Evolutionary conservation across 345 rosid species (phyloP).

Genomic region (Camelina sativa): DNA sequence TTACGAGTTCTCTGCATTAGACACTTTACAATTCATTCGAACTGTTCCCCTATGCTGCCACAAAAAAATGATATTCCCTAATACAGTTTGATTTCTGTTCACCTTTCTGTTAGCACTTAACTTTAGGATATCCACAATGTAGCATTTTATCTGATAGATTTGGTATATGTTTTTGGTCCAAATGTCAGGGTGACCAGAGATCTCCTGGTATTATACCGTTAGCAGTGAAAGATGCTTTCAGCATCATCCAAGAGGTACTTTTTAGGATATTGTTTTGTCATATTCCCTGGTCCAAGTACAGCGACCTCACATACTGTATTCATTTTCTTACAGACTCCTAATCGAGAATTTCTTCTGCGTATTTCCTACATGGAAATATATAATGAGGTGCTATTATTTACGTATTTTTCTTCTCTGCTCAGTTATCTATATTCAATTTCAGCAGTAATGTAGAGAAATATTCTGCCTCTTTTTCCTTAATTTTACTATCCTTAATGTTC

Average conservation of each 20-base stretch:
- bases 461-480: conserved; percentile 32
- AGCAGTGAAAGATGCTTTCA: conserved; percentile 97
- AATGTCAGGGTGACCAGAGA: conserved; percentile 98
- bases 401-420: conserved; percentile 23
- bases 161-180: conserved; percentile 21
- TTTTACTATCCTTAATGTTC: conserved; percentile 36
- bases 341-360: conserved; percentile 92
- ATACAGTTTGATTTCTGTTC: too few species aligned
- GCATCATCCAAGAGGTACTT: conserved; percentile 95
- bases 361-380: conserved; percentile 97
- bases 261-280: conserved; percentile 27
- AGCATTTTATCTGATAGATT: not conserved
- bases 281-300: conserved; percentile 30
- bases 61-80: too few species aligned
- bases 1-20: too few species aligned
- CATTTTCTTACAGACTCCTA: conserved; percentile 72
- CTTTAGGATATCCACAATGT: too few species aligned
- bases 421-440: conserved; percentile 24
- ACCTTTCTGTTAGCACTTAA: too few species aligned
- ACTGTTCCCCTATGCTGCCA: too few species aligned
- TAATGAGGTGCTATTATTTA: conserved; percentile 76
- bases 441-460: conserved; percentile 18
- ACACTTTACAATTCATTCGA: too few species aligned
- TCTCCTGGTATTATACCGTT: conserved; percentile 97
- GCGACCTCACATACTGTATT: conserved; percentile 41